These are phyloP conservation scores for Sarocladium brachiariae DNA, from an alignment of 2,329 filamentous ascomycete genomes.

Conservation along the genomic window DNA sequence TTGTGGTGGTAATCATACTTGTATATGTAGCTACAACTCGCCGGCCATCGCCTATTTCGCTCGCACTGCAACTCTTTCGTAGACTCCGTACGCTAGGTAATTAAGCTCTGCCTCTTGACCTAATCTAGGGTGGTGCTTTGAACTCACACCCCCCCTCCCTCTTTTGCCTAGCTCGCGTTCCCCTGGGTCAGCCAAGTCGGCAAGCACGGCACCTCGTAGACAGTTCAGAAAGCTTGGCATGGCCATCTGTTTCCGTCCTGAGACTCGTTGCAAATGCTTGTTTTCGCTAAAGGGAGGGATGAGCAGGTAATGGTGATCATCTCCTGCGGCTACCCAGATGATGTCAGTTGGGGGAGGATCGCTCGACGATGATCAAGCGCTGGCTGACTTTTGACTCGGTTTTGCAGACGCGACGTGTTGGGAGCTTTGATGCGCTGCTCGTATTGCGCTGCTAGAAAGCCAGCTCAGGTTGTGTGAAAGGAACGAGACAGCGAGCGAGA, in stretches of 20 bases:
- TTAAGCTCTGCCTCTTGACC: conserved; percentile 5
- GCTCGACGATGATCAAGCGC: background rate
- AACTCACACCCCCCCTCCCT: conserved; percentile 3
- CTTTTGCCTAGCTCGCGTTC: conserved; percentile 1
- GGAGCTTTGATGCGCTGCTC: no score
- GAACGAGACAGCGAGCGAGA: background rate
- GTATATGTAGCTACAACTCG: no score
- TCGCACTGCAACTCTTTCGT: no score
- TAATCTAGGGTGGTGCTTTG: conserved; percentile 4
- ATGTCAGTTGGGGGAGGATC: background rate
- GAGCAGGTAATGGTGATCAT: background rate
- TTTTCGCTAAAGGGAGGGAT: background rate
- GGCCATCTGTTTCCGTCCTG: conserved; percentile 4
- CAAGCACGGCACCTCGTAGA: conserved; percentile 30
- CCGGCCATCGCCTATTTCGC: no score
- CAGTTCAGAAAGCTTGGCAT: conserved; percentile 20
- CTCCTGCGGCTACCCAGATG: background rate
- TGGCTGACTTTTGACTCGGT: background rate
- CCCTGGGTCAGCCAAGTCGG: conserved; percentile 28
- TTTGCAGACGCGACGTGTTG: no score
- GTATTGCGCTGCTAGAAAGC: no score
- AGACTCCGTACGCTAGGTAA: background rate
- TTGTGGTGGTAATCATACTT: no score
- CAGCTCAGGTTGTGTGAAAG: no score
- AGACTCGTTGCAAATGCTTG: conserved; percentile 4